Percentiles rank a stretch among this genome's conserved stretches.
Evolutionary conservation across 2,329 filamentous ascomycete species (phyloP).

Genomic region (Neofusicoccum ribis): DNA sequence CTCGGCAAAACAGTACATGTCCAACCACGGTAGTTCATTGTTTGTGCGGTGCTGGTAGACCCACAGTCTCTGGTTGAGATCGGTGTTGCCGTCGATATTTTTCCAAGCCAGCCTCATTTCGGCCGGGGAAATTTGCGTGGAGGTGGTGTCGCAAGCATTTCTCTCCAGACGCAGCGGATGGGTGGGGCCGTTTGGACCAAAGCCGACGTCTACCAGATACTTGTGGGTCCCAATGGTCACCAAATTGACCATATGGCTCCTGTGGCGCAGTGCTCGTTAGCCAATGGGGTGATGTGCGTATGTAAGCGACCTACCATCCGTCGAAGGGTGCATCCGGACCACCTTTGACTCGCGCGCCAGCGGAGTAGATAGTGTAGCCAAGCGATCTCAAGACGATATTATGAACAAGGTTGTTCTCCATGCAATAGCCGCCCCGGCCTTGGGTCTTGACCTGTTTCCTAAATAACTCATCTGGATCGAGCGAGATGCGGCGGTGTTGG

Average conservation of each 20-base stretch:
- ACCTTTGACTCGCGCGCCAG: conserved; percentile 42
- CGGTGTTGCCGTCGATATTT: conserved; percentile 34
- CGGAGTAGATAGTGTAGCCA: conserved; percentile 49
- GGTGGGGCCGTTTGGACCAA: conserved; percentile 40
- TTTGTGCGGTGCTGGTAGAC: conserved; percentile 41
- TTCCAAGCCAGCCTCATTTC: conserved; percentile 35
- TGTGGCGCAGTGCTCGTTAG: conserved; percentile 21
- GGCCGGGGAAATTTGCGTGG: conserved; percentile 33
- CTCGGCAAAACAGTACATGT: conserved; percentile 64
- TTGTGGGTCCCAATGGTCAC: conserved; percentile 38
- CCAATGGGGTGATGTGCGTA: conserved; percentile 10
- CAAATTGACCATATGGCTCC: conserved; percentile 49
- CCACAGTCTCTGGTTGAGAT: conserved; percentile 44
- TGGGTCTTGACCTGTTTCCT: conserved; percentile 53
- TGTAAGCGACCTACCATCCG: conserved; percentile 31
- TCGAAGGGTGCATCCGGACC: conserved; percentile 23
- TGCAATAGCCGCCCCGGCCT: conserved; percentile 59
- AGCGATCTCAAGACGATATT: conserved; percentile 52
- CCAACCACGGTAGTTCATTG: conserved; percentile 54
- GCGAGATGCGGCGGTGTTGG: conserved; percentile 42
- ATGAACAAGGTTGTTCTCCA: conserved; percentile 60
- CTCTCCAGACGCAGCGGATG: conserved; percentile 40
- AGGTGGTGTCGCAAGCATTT: conserved; percentile 23
- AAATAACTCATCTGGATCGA: conserved; percentile 53
- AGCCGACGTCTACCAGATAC: conserved; percentile 47